Percentiles rank a stretch among this genome's conserved stretches.
Conservation (phyloP, 257 asterid genomes). For the Solanum raphanifolium region DNA sequence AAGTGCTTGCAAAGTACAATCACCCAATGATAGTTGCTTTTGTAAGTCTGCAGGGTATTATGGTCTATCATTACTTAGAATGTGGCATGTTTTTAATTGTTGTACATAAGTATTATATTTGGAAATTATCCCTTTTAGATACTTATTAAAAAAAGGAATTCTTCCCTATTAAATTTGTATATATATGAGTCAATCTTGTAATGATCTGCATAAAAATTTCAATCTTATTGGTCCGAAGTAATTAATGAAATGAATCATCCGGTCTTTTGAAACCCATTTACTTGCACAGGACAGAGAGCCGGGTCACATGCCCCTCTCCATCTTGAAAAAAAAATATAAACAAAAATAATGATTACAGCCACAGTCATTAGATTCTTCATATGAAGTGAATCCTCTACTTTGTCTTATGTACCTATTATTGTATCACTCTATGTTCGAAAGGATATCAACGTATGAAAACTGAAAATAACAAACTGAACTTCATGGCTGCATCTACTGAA, state of each 20-base stretch:
- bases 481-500: not conserved
- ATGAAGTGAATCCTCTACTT: not conserved
- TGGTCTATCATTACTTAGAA: not conserved
- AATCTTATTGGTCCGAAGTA: not conserved
- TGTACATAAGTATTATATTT: not conserved
- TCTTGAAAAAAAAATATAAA: not conserved
- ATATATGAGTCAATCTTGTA: not conserved
- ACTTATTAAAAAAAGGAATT: not conserved
- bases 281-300: not conserved
- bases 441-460: not conserved
- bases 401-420: not conserved
- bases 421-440: not conserved
- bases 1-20: constrained; percentile 49
- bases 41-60: constrained; percentile 31
- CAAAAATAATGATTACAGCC: not conserved
- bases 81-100: not conserved
- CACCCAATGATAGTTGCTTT: constrained; percentile 73
- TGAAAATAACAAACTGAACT: not conserved
- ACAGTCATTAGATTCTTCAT: not conserved
- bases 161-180: not conserved
- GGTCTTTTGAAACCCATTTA: not conserved
- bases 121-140: not conserved
- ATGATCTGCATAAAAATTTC: not conserved
- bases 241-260: not conserved
- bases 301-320: not conserved